Percentiles rank a stretch among this genome's conserved stretches.
Evolutionary conservation across 1,139 yeast genomes (phyloP).

Genomic region (Protomyces lactucae-debilis): DNA sequence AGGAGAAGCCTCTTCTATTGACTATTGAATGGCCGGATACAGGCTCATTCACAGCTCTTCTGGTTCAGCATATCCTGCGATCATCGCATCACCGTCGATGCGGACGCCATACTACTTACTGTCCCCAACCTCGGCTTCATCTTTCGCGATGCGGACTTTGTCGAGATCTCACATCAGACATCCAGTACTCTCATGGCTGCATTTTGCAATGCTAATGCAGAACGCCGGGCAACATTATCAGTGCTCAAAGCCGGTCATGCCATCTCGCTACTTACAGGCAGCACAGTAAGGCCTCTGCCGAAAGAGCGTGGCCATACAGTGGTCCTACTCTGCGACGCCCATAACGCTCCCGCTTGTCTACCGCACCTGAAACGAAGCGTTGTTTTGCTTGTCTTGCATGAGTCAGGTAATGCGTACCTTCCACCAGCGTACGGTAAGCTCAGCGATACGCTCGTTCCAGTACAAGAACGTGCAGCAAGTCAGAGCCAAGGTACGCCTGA

Average conservation of each 20-base stretch:
- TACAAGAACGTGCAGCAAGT: neutral
- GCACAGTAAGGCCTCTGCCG: too few relatives aligned
- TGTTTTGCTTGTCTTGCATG: too few relatives aligned
- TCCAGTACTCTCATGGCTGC: neutral
- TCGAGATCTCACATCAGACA: neutral
- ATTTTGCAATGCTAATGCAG: too few relatives aligned
- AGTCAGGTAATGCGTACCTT: too few relatives aligned
- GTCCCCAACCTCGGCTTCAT: constrained; percentile 18
- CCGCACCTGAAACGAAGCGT: too few relatives aligned
- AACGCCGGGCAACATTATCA: too few relatives aligned
- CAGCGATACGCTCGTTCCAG: neutral
- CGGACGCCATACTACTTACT: constrained; percentile 15
- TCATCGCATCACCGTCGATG: constrained; percentile 5
- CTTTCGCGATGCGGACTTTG: constrained; percentile 6
- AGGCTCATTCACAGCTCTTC: neutral
- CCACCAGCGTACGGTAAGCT: too few relatives aligned
- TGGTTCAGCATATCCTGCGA: constrained; percentile 5
- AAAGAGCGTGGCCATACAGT: too few relatives aligned
- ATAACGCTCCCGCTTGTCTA: too few relatives aligned
- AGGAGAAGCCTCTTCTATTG: neutral
- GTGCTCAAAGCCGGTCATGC: too few relatives aligned
- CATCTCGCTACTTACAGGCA: too few relatives aligned
- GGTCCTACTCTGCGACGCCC: too few relatives aligned
- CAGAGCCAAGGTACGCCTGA: constrained; percentile 26
- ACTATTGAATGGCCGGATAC: neutral